Percentiles rank a stretch among this genome's conserved stretches.
These are phyloP conservation scores for Teunomyces barrocoloradensis DNA, from an alignment of 805 yeast genomes.

Conservation along the genomic window DNA sequence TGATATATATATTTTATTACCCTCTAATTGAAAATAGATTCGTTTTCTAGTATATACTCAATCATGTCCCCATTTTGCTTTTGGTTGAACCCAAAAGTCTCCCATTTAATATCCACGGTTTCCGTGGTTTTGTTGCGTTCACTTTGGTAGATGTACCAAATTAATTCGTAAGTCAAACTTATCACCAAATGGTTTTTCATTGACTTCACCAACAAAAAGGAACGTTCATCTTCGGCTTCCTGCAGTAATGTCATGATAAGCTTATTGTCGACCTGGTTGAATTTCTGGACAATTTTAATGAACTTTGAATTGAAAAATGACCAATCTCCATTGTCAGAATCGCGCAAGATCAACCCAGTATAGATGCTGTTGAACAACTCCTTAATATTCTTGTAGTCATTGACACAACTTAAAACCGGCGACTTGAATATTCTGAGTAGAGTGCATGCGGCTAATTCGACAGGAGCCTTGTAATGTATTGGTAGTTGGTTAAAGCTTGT, in stretches of 20 bases:
- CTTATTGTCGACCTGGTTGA: slow-evolving; percentile 16
- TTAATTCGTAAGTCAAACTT: slow-evolving; percentile 37
- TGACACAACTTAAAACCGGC: slow-evolving; percentile 24
- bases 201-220: slow-evolving; percentile 30
- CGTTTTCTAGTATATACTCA: slow-evolving; percentile 15
- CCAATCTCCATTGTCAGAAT: slow-evolving; percentile 20
- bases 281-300: slow-evolving; percentile 23
- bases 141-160: slow-evolving; percentile 35
- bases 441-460: slow-evolving; percentile 31
- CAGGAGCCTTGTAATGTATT: slow-evolving; percentile 37
- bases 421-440: slow-evolving; percentile 33
- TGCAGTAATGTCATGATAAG: slow-evolving; percentile 4
- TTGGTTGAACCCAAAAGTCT: slow-evolving; percentile 26
- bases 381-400: slow-evolving; percentile 26
- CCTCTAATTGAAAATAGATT: slow-evolving; percentile 19
- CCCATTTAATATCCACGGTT: slow-evolving; percentile 22
- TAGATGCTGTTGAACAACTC: slow-evolving; percentile 20
- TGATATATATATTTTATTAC: slow-evolving; percentile 1
- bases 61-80: slow-evolving; percentile 15
- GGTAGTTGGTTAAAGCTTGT: slow-evolving; percentile 32
- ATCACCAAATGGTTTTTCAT: slow-evolving; percentile 36
- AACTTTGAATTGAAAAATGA: slow-evolving; percentile 20
- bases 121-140: slow-evolving; percentile 10
- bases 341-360: slow-evolving; percentile 13
- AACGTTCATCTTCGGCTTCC: slow-evolving; percentile 6